Conservation (phyloP, 805 yeast genomes). For the Ogataea ganodermae region DNA sequence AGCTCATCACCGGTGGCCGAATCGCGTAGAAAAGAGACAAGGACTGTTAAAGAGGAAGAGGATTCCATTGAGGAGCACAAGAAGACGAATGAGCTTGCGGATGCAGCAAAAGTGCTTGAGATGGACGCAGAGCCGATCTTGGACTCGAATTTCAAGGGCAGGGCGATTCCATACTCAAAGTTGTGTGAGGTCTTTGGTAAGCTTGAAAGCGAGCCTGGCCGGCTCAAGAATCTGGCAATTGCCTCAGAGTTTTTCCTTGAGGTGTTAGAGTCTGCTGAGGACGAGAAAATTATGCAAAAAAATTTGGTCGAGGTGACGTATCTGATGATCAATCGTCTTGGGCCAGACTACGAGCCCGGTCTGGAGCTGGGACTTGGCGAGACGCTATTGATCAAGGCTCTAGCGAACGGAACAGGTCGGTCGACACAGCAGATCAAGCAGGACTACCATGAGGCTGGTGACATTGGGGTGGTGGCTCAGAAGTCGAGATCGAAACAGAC, state of each 20-base stretch:
- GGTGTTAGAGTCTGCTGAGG: slow-evolving; percentile 56
- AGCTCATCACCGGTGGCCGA: slow-evolving; percentile 7
- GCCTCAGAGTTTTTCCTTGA: slow-evolving; percentile 73
- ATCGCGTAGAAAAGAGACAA: neutral
- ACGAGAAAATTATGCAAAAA: slow-evolving; percentile 19
- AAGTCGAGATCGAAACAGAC: slow-evolving; percentile 83
- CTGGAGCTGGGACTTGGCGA: slow-evolving; percentile 94
- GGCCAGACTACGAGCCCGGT: slow-evolving; percentile 92
- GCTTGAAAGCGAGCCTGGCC: slow-evolving; percentile 77
- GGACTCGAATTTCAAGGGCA: slow-evolving; percentile 10
- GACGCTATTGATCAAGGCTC: slow-evolving; percentile 80
- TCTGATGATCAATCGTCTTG: slow-evolving; percentile 81
- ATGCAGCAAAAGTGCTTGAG: slow-evolving; percentile 24
- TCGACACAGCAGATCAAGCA: slow-evolving; percentile 66
- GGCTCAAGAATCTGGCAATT: slow-evolving; percentile 76
- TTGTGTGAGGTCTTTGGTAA: slow-evolving; percentile 69
- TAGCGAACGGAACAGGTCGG: slow-evolving; percentile 88
- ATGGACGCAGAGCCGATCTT: slow-evolving; percentile 6
- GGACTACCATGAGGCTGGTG: slow-evolving; percentile 81
- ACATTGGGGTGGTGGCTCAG: slow-evolving; percentile 86
- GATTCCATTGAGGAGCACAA: slow-evolving; percentile 16
- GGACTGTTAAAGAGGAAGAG: neutral
- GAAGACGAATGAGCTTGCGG: slow-evolving; percentile 23
- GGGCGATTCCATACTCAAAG: slow-evolving; percentile 39
- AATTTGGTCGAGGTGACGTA: slow-evolving; percentile 74